These are phyloP conservation scores for Candida palmyrensis DNA, from an alignment of 805 yeast genomes.

Conservation along the genomic window DNA sequence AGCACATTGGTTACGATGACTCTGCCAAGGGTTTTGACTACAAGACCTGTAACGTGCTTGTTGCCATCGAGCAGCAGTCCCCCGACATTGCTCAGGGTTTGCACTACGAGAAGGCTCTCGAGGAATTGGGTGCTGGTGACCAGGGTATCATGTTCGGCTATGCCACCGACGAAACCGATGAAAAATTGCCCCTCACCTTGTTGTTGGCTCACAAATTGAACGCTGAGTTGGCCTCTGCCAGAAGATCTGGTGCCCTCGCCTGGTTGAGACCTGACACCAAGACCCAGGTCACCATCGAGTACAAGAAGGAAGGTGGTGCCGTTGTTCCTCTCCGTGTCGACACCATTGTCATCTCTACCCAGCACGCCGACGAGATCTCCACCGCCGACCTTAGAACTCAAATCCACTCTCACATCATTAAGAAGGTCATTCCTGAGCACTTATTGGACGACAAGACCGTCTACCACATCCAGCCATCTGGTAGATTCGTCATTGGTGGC, in stretches of 20 bases:
- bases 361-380: slow-evolving; percentile 93
- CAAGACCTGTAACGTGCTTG: slow-evolving; percentile 98
- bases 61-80: slow-evolving; percentile 99
- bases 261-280: slow-evolving; percentile 99
- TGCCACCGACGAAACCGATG: slow-evolving; percentile 98
- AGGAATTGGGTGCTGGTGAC: slow-evolving; percentile 99
- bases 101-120: slow-evolving; percentile 91
- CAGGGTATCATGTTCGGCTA: slow-evolving; percentile 99
- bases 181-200: slow-evolving; percentile 92
- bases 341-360: slow-evolving; percentile 95
- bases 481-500: slow-evolving; percentile 99
- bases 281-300: slow-evolving; percentile 98
- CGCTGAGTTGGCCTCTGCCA: slow-evolving; percentile 93
- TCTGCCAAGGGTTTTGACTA: slow-evolving; percentile 97
- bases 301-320: slow-evolving; percentile 91
- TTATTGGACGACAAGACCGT: slow-evolving; percentile 91
- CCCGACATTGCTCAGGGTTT: slow-evolving; percentile 99
- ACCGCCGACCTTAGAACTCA: slow-evolving; percentile 87
- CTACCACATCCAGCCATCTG: slow-evolving; percentile 99
- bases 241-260: slow-evolving; percentile 89
- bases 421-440: slow-evolving; percentile 88
- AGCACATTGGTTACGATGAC: slow-evolving; percentile 96
- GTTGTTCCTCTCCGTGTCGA: slow-evolving; percentile 94
- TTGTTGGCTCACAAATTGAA: slow-evolving; percentile 93
- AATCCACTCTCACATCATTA: slow-evolving; percentile 73